Evolutionary conservation across 768 basidiomycete genomes (phyloP).

Genomic region (Dioszegia crocea): DNA sequence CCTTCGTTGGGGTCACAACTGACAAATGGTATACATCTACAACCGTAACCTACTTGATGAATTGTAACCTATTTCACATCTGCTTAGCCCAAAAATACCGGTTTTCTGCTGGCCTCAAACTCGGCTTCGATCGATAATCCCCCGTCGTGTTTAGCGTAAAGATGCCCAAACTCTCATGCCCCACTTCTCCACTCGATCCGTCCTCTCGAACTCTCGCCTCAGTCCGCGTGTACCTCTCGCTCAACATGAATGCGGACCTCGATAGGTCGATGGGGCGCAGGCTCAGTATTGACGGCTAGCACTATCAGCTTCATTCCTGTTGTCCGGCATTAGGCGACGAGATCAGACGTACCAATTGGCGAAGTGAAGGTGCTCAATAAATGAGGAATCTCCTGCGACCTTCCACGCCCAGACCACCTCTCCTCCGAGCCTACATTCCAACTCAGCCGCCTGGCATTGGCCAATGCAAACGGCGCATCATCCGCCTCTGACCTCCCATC

Average conservation of each 20-base stretch:
- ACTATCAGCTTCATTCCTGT: neutral
- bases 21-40: too few species aligned
- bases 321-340: neutral
- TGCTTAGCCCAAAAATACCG: too few species aligned
- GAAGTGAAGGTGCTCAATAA: slow-evolving; percentile 27
- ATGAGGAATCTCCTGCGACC: neutral
- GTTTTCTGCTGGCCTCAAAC: too few species aligned
- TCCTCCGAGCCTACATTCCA: slow-evolving; percentile 3
- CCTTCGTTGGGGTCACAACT: too few species aligned
- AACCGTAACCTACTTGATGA: too few species aligned
- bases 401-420: neutral
- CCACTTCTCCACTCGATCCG: neutral
- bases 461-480: neutral
- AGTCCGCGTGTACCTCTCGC: slow-evolving; percentile 19
- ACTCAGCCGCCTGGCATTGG: neutral
- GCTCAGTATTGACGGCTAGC: neutral
- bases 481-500: neutral
- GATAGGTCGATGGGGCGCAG: slow-evolving; percentile 2
- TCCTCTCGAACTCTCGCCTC: neutral
- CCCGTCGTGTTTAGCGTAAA: too few species aligned
- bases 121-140: too few species aligned
- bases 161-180: too few species aligned
- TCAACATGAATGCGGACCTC: slow-evolving; percentile 27
- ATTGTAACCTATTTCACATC: too few species aligned
- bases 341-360: slow-evolving; percentile 14